Base-by-base conservation (phyloP, 2,329 filamentous ascomycete genomes). In the Ophiostoma ips region DNA sequence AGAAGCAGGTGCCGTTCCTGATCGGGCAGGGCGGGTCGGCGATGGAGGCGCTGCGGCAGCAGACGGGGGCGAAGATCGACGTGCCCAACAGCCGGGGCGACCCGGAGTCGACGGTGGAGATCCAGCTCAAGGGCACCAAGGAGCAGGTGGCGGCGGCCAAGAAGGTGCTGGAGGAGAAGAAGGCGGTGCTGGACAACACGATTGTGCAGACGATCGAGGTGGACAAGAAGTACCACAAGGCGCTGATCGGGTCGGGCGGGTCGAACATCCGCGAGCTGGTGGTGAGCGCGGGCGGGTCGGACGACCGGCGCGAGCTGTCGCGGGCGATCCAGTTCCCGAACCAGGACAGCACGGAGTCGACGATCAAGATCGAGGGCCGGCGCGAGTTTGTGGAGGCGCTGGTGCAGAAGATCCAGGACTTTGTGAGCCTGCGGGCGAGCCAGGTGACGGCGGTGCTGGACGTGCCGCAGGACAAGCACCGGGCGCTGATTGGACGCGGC, bases 241-340 rank as follows among this genome's bases (percentile, higher is more conserved):
- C 83, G 49, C 73, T 98, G 56, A 98, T 98, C 65, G 92, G 92
- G 55, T 72, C 81, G 57, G 84, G 85, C 63, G 92, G 88, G 89
- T 74, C 86, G 41, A 92, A 83, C 61, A 82, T 98, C 52, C 85
- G 85, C 54, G 81, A 86, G 54, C 88, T 98, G 54, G 85, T 98
- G 50, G 73, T 84, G 49, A 79, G 85, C 59, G 89, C 92, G 44
- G 94, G 92, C 55, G 94, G 92, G 10, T 88, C 89, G 35, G 84
- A 88, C 58, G 89, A 95, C 61, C 79, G 83, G 55, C 81, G 85
- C 37, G 83, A 85, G 55, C 78, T 92, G 58, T 86, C 88, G 48
- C 85, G 90, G 55, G 87, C 90, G 59, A 87, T 98, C 53, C 88
- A 90, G 64, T 96, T 98, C 72, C 92, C 92, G 51, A 88, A 89